Evolutionary conservation across 2,329 filamentous ascomycete genomes (phyloP), one percentile per base, ranked within the genome.

Genomic region (Alternaria solani): DNA sequence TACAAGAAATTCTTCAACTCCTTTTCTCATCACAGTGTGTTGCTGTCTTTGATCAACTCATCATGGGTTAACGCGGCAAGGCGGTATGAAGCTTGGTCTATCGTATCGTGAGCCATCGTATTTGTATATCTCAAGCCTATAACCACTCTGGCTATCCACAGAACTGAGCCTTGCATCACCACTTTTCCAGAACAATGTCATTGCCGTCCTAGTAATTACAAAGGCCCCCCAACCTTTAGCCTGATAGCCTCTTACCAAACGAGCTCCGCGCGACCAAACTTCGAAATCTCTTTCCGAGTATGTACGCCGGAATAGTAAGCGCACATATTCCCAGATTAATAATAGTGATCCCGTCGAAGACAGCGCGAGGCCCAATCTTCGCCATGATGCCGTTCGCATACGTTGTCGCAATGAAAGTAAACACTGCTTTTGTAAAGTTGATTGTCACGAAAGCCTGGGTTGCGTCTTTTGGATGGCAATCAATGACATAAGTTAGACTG

Each of bases 311-410:
- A 58, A 97, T 84, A 54, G 89, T 93, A 68, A 91, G 75, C 43
- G 89, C 75, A 76, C 93, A 96, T 47, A 96, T 83, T 1, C 62
- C 84, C 86, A 12, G 93, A 83, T 81, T 97, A 91, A 53, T 95
- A 86, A 51, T 86, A 88, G 18, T 87, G 55, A 97, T 86, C n/a
- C 86, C 84, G 57, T 90, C 84, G 77, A 97, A 94, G 0, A 86
- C 81, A 42, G 85, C 83, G 57, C 87, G 85, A 14, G 89, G 87
- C 1, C 88, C 89, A 18, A 75, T 68, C 2, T 57, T 59, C n/a
- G 67, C 64, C 65, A 38, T 89, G 83, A 47, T 96, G 81, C 94
- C 94, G 96, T 66, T 93, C 82, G 74, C 92, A 94, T 7, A 93
- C 90, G 73, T 87, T 88, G 78, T 89, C 92, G 0, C 93, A 94